Base-by-base conservation (phyloP, 2,329 filamentous ascomycete genomes). In the Phialophora macrospora region DNA sequence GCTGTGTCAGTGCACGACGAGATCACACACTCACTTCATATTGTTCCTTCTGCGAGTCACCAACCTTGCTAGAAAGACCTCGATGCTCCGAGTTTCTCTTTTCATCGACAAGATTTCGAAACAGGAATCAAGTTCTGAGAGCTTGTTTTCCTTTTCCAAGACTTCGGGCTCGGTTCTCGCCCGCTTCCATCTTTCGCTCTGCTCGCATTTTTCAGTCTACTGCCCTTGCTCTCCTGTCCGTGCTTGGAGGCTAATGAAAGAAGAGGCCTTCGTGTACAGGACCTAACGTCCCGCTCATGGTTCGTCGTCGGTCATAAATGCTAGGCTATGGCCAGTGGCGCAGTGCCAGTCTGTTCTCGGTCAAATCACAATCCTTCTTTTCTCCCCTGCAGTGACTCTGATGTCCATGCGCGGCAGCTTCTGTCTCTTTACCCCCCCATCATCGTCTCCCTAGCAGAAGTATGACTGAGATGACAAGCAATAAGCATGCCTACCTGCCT, bases 401-500 rank as follows among this genome's bases (percentile, higher is more conserved):
- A 34, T 20, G 24, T 28, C 30, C 24, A 30, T 34, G 14, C 52
- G 34, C 52, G n/a, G 22, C 52, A 55, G 9, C 52, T 32, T 55
- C 26, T 4, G 24, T 8, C 28, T 55, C 24, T 28, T 34, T 7
- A n/a, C 8, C 11, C 28, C 17, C 11, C 9, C 8, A 34, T 30
- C 17, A 11, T 20, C n/a, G 24, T 28, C 1, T 4, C 17, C 8
- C 52, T 3, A 34, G 20, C 1, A 4, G 24, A 32, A 14, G 28
- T n/a, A 30, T 55, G 17, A 34, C 5, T 32, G 52, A 28, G 17
- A 17, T 34, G 24, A 32, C 51, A 28, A n/a, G 17, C 9, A 20
- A 55, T 7, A 17, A 55, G 17, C 51, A 55, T n/a, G 51, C 51
- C 51, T 28, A 32, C 51, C 28, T 7, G 17, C 51, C 51, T 55